Conservation (phyloP, 2,329 filamentous ascomycete genomes). For the Rhynchosporium secalis region DNA sequence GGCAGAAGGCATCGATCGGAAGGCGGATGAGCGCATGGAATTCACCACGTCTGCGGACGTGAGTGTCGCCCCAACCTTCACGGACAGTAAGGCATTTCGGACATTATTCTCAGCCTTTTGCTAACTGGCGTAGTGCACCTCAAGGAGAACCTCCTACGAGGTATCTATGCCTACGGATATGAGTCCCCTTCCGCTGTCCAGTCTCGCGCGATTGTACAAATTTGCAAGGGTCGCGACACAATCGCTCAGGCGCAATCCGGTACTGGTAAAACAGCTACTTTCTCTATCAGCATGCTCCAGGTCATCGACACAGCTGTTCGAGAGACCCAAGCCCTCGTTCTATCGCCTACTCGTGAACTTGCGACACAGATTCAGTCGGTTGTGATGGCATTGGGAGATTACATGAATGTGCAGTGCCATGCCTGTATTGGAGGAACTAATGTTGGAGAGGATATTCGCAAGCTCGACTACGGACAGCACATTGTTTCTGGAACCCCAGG, state of each 20-base stretch:
- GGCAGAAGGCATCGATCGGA: slow-evolving; percentile 89
- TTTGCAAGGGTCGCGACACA: slow-evolving; percentile 98
- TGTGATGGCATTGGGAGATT: slow-evolving; percentile 99
- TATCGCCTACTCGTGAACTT: slow-evolving; percentile 94
- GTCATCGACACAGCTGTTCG: slow-evolving; percentile 92
- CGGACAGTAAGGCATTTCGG: slow-evolving; percentile 56
- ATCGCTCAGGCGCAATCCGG: slow-evolving; percentile 98
- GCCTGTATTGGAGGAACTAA: slow-evolving; percentile 98
- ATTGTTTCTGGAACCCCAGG: slow-evolving; percentile 98
- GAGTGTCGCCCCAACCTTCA: slow-evolving; percentile 88
- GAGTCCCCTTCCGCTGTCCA: slow-evolving; percentile 97
- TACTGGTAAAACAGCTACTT: slow-evolving; percentile 95
- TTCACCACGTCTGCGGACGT: slow-evolving; percentile 98
- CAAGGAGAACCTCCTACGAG: slow-evolving; percentile 79
- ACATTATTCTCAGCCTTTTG: not conserved
- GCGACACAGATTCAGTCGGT: slow-evolving; percentile 98
- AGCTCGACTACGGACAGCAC: slow-evolving; percentile 96
- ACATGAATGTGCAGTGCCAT: slow-evolving; percentile 99
- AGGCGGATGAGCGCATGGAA: slow-evolving; percentile 94
- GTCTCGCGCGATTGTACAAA: slow-evolving; percentile 95
- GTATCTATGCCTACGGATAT: slow-evolving; percentile 98
- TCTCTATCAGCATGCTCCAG: slow-evolving; percentile 94
- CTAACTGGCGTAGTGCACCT: slow-evolving; percentile 63
- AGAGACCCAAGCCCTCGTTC: slow-evolving; percentile 90
- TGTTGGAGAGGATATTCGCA: slow-evolving; percentile 95